Percentiles rank a stretch among this genome's conserved stretches.
Conservation (phyloP, 495 filamentous ascomycete species). For the Penicillium crystallinum region DNA sequence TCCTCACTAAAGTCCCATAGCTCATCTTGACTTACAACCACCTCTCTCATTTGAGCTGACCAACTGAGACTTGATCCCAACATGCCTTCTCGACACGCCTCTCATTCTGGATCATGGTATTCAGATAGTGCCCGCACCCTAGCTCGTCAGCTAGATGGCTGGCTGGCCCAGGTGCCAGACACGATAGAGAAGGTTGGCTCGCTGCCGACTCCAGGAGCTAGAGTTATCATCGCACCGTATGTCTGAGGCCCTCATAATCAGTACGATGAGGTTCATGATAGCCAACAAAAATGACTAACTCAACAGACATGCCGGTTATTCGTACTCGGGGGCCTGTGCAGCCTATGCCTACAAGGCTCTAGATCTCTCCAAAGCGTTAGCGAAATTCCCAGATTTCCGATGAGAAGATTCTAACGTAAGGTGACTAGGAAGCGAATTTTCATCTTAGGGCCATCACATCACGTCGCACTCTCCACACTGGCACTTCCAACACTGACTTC, state of each 20-base stretch:
- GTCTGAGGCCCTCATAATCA: slow-evolving; percentile 26
- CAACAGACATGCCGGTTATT: slow-evolving; percentile 86
- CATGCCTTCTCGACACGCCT: slow-evolving; percentile 62
- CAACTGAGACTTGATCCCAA: neutral
- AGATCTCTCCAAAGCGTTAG: slow-evolving; percentile 75
- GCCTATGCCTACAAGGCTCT: slow-evolving; percentile 92
- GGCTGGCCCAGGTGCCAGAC: slow-evolving; percentile 67
- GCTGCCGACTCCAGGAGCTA: slow-evolving; percentile 70
- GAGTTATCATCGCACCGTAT: slow-evolving; percentile 95
- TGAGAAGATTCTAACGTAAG: slow-evolving; percentile 3
- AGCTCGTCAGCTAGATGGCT: slow-evolving; percentile 67
- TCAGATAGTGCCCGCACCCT: slow-evolving; percentile 53
- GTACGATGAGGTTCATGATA: neutral
- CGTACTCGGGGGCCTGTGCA: slow-evolving; percentile 89
- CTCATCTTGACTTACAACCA: neutral
- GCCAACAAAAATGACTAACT: slow-evolving; percentile 10
- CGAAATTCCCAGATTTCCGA: neutral
- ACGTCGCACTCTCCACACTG: slow-evolving; percentile 70
- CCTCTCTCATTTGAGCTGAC: slow-evolving; percentile 1
- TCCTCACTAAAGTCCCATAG: slow-evolving; percentile 6
- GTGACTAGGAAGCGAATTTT: slow-evolving; percentile 75
- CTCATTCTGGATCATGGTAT: slow-evolving; percentile 85
- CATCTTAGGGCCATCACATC: slow-evolving; percentile 90
- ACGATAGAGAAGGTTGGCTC: slow-evolving; percentile 50
- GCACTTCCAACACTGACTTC: slow-evolving; percentile 69